Base-by-base conservation (phyloP, 2,329 filamentous ascomycete genomes). In the Alternaria sp. region DNA sequence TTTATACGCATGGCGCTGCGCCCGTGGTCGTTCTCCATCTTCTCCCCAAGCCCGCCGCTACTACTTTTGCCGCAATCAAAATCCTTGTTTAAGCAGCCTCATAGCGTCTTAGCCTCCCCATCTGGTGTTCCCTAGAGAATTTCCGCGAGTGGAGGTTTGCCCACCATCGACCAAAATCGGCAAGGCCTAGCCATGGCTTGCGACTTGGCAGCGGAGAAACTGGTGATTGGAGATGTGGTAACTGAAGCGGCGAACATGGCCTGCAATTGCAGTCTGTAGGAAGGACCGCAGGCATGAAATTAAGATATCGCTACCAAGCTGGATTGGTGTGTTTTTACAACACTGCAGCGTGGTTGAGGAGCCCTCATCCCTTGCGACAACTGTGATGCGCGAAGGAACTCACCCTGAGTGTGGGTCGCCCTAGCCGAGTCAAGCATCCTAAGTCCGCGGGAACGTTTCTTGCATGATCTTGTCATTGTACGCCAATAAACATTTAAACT, bases 201-300 rank as follows among this genome's bases (percentile, higher is more conserved):
- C 23, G 31, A 28, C 62, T 67, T 63, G 62, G 64, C 62, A 49
- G 40, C 65, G 68, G 67, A 71, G 62, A 69, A 71, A 71, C 60
- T 63, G 58, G 58, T 56, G 62, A 71, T 70, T 71, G 67, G 65
- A 45, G 46, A 42, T 46, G 44, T 46, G 14, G 31, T 48, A 10
- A 11, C 44, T 40, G 44, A 36, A 24, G 21, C 21, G 31, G 44
- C 44, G 21, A 39, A 39, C 5, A 50, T 13, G 34, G 14, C 29
- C 34, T 21, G 23, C 23, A 50, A 39, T 14, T n/a, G 21, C 33
- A 4, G 33, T 14, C 1, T 24, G 8, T 8, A 24, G 29, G 4
- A 34, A 13, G 21, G n/a, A 10, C 5, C 26, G 21, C 14, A 48
- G 44, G 17, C 14, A n/a, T 6, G 2, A 14, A 13, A 34, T 48